Base-by-base conservation (phyloP, 768 basidiomycete genomes). In the Collybia mongolica region DNA sequence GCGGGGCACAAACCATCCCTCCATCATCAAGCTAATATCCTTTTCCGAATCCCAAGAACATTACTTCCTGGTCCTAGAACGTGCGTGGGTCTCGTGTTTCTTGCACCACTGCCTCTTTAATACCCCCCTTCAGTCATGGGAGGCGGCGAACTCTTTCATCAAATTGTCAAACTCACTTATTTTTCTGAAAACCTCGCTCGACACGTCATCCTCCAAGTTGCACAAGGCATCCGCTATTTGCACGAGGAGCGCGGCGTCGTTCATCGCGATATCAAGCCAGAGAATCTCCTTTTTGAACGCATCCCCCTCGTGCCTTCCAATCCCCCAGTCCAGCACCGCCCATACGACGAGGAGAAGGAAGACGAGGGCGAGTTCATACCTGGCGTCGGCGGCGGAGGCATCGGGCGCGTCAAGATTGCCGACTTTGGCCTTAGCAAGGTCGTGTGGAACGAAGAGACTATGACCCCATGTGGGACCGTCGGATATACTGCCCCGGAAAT, bases 401-500 rank as follows among this genome's bases (percentile, higher is more conserved):
- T 99, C 55, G 97, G 97, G 6, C 84, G 86, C 36, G 94, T 99
- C 67, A 99, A 98, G 76, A 97, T 99, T 52, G 97, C 97, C 51
- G 97, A 99, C 67, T 99, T 99, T 62, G 97, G 97, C 28, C 76
- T 99, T 41, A 90, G 87, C 54, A 99, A 99, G 71, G 88, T 98
- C 47, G 93, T 99, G 3, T 99, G 97, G 97, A 89, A 96, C 64
- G 97, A 98, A 63, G 87, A 98, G 64, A 99, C 97, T 5, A 95
- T 92, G 90, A 99, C 97, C 12, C 97, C 97, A 18, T 99, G 97
- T 62, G 97, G 97, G n/a, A 99, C 97, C 2, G 96, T 99, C 26
- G 97, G 97, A 18, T 99, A 99, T 69, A 99, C 97, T 2, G 97
- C 97, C 5, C 97, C 97, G 5, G 97, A 99, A 71, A 99, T 99